phyloP scores from a whole-genome alignment of 2,329 filamentous ascomycete species.

The Thielaviopsis populi region DNA sequence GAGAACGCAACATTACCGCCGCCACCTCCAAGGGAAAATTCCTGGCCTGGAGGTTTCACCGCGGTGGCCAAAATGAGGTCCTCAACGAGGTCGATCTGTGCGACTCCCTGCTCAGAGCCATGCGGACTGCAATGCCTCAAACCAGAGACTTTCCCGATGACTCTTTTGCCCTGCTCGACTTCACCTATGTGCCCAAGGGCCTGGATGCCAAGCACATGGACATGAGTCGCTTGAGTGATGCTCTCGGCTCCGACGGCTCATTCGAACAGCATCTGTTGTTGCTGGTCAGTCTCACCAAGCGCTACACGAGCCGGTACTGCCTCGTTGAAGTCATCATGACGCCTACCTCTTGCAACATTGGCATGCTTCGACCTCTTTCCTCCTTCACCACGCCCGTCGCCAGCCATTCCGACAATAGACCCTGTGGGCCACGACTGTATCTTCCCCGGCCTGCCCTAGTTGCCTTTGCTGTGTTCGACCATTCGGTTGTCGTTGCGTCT shows the following conservation, averaged over 20 bases:
- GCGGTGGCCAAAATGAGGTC: constrained; percentile 67
- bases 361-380: constrained; percentile 52
- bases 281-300: constrained; percentile 41
- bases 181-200: constrained; percentile 49
- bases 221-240: constrained; percentile 36
- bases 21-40: constrained; percentile 63
- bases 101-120: constrained; percentile 44
- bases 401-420: constrained; percentile 25
- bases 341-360: constrained; percentile 38
- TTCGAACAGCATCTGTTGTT: constrained; percentile 44
- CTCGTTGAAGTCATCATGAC: constrained; percentile 57
- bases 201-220: constrained; percentile 36
- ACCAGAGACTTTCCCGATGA: constrained; percentile 36
- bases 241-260: constrained; percentile 35
- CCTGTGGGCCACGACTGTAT: constrained; percentile 48
- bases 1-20: constrained; percentile 72
- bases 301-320: constrained; percentile 47
- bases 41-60: constrained; percentile 77
- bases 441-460: constrained; percentile 66
- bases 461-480: constrained; percentile 67
- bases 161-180: constrained; percentile 63
- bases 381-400: constrained; percentile 44
- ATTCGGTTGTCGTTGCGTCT: constrained; percentile 63
- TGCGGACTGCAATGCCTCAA: constrained; percentile 40
- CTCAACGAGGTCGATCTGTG: constrained; percentile 57